Base-by-base conservation (phyloP, 2,329 filamentous ascomycete genomes). In the Aureobasidium sp. region DNA sequence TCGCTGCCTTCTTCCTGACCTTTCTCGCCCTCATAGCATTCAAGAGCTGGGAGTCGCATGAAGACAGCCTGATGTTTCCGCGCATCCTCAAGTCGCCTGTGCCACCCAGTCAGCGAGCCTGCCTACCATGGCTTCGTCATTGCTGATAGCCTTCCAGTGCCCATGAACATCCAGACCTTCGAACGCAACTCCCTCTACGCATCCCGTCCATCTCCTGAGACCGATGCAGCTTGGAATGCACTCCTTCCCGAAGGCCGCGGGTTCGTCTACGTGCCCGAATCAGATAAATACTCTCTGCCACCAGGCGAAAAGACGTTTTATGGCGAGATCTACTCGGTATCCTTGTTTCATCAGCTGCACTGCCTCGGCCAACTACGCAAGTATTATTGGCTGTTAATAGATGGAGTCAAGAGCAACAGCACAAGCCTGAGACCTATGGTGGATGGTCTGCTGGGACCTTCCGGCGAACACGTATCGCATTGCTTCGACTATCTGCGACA, bases 301-400 rank as follows among this genome's bases (percentile, higher is more conserved):
- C 68, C 67, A 1, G 71, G 71, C 63, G 68, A 71, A 57, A 60
- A 65, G 9, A 66, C 66, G 8, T 47, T 63, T 8, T 59, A 65
- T 27, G 69, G 69, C 39, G 65, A 69, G 44, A 66, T 73, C 61
- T 74, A 73, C 67, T 69, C 70, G 48, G 68, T 70, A 47, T 68
- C 71, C n/a, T 56, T 74, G 51, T 74, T 71, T 66, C 72, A 74
- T 62, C 71, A 74, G 56, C 63, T 74, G 41, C 72, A 74, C 62
- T 74, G 73, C 56, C 67, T 74, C 1, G 55, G 62, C 17, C 68
- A 71, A 47, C 68, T 74, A 36, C 68, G 72, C 4, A 69, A 65
- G 1, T 69, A 70, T 55, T 63, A 66, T 26, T 71, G 66, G 59
- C 65, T 65, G 17, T 64, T 72, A 44, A 52, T 71, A 10, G 69